phyloP scores from a whole-genome alignment of 2,329 filamentous ascomycete species.

The Ceratocystis diversiconidia region DNA sequence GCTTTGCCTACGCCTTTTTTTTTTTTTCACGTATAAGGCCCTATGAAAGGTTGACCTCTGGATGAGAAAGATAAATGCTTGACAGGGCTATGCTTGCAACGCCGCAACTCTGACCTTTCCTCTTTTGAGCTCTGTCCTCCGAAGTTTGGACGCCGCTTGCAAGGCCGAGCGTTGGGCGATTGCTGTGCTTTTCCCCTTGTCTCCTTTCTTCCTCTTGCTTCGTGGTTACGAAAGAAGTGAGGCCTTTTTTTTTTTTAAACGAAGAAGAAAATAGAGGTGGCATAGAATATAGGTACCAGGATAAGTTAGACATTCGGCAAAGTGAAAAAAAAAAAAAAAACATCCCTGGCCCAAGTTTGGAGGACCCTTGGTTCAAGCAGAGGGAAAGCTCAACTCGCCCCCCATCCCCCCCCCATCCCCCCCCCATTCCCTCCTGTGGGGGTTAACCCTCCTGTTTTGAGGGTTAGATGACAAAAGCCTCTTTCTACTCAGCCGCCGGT shows the following conservation, averaged over 20 bases:
- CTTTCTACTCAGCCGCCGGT: not conserved
- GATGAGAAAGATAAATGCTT: not conserved
- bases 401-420: not conserved
- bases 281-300: not conserved
- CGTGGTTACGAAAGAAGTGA: not conserved
- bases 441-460: not conserved
- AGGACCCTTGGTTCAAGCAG: not conserved
- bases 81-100: constrained; percentile 2
- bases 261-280: not conserved
- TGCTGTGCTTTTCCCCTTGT: not conserved
- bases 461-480: not conserved
- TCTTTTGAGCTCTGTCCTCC: not conserved
- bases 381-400: not conserved
- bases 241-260: not conserved
- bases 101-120: not conserved
- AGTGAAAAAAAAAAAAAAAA: not conserved
- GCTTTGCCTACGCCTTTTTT: not conserved
- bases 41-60: no score
- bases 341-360: not conserved
- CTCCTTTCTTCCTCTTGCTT: not conserved
- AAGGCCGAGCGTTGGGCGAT: not conserved
- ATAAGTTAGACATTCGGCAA: no score
- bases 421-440: not conserved
- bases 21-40: not conserved
- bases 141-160: not conserved